A percentile compares a stretch with the other conserved stretches of the same genome.
These are phyloP conservation scores for Saccharum officinarum DNA, from an alignment of 176 grass and related monocot species.

Conservation along the genomic window DNA sequence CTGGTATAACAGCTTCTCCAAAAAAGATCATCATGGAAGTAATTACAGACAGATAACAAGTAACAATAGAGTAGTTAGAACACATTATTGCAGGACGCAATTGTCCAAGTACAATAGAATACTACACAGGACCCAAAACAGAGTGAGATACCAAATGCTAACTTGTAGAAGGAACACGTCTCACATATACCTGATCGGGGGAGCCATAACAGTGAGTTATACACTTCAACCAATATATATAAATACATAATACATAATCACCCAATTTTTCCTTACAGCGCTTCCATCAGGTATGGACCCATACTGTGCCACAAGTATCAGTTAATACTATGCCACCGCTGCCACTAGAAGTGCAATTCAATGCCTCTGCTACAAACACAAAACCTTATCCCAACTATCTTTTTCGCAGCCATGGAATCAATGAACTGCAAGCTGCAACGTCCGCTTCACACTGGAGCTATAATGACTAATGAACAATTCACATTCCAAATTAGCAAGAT, in stretches of 20 bases:
- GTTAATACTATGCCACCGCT: background rate
- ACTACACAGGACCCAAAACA: background rate
- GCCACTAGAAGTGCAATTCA: background rate
- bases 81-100: background rate
- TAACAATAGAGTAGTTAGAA: background rate
- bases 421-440: background rate
- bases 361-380: background rate
- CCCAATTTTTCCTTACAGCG: background rate
- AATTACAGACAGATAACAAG: background rate
- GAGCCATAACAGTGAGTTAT: background rate
- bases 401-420: background rate
- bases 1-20: background rate
- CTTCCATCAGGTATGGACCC: background rate
- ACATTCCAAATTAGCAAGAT: background rate
- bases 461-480: background rate
- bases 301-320: background rate
- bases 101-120: background rate
- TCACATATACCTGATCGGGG: background rate
- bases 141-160: background rate
- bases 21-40: conserved; percentile 15
- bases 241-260: background rate
- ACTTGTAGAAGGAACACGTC: background rate
- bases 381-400: background rate
- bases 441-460: background rate
- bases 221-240: conserved; percentile 6